These are phyloP conservation scores for Sordariomycetes sp. DNA, from an alignment of 2,329 filamentous ascomycete species.

Conservation along the genomic window DNA sequence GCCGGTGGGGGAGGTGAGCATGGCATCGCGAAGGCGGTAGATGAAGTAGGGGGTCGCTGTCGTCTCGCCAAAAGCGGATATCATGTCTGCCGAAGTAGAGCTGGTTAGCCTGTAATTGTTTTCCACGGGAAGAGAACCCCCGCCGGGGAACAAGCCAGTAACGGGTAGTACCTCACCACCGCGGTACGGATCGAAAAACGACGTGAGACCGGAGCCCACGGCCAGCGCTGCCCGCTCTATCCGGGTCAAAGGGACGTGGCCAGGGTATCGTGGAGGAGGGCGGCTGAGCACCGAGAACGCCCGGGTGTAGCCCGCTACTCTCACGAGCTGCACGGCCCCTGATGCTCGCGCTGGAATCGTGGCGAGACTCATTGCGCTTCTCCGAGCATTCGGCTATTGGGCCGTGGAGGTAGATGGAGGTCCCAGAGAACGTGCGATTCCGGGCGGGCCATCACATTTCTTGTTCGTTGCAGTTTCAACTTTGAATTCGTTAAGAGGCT, in stretches of 20 bases:
- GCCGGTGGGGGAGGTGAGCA: conserved; percentile 76
- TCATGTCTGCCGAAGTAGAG: conserved; percentile 56
- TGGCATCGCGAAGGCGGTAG: conserved; percentile 78
- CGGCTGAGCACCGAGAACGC: conserved; percentile 78
- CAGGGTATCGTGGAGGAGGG: conserved; percentile 77
- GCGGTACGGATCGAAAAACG: conserved; percentile 65
- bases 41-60: conserved; percentile 95
- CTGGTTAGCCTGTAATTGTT: background rate
- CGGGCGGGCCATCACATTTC: background rate
- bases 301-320: background rate
- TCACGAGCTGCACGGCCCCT: background rate
- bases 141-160: background rate
- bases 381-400: background rate
- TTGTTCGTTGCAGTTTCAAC: too few species aligned
- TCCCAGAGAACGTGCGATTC: background rate
- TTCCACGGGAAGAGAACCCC: background rate
- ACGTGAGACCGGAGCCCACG: conserved; percentile 51
- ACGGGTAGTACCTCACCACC: conserved; percentile 43
- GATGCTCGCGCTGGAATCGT: background rate
- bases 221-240: conserved; percentile 67
- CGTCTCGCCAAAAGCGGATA: conserved; percentile 87
- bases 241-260: conserved; percentile 78
- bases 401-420: background rate
- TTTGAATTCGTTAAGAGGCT: too few species aligned
- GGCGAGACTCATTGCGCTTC: background rate